Evolutionary conservation across 176 grass and related monocot species (phyloP).

Genomic region (Calamus simplicifolius): DNA sequence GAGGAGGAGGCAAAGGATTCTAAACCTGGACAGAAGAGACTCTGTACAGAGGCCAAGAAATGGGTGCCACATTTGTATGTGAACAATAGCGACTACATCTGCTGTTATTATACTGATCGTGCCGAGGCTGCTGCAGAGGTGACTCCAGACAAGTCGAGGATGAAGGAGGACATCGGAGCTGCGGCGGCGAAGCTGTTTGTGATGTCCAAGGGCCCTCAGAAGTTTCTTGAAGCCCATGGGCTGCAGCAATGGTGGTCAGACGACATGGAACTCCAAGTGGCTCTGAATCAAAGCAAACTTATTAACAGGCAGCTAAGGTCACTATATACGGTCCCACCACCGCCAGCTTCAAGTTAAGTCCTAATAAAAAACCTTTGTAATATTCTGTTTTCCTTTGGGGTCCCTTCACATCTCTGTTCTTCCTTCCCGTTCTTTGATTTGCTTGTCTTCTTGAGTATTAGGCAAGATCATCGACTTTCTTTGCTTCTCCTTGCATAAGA

Average conservation of each 20-base stretch:
- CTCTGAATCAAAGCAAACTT: slow-evolving; percentile 60
- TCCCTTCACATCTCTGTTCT: too few relatives aligned
- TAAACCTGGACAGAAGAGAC: slow-evolving; percentile 20
- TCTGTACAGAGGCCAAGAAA: slow-evolving; percentile 55
- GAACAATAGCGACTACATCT: slow-evolving; percentile 69
- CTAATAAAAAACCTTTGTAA: background rate
- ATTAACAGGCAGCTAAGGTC: slow-evolving; percentile 69
- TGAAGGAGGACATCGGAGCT: background rate
- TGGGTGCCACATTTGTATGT: slow-evolving; percentile 85
- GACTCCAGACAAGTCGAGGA: slow-evolving; percentile 26
- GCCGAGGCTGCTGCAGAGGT: slow-evolving; percentile 7
- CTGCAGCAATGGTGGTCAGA: slow-evolving; percentile 85
- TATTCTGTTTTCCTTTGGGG: too few relatives aligned
- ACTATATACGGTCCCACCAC: slow-evolving; percentile 30
- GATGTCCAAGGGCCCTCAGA: slow-evolving; percentile 49
- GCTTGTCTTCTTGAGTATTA: too few relatives aligned
- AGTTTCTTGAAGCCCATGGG: slow-evolving; percentile 79
- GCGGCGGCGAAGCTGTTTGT: slow-evolving; percentile 40
- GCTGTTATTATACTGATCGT: slow-evolving; percentile 56
- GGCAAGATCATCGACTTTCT: too few relatives aligned
- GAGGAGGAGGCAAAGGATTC: slow-evolving; percentile 15
- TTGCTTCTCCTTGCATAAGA: too few relatives aligned
- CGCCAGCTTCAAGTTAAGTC: background rate
- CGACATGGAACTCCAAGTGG: slow-evolving; percentile 60
- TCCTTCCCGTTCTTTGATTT: too few relatives aligned